Evolutionary conservation across 164 flowering plant genomes (phyloP).

Genomic region (Stephania cephalantha): DNA sequence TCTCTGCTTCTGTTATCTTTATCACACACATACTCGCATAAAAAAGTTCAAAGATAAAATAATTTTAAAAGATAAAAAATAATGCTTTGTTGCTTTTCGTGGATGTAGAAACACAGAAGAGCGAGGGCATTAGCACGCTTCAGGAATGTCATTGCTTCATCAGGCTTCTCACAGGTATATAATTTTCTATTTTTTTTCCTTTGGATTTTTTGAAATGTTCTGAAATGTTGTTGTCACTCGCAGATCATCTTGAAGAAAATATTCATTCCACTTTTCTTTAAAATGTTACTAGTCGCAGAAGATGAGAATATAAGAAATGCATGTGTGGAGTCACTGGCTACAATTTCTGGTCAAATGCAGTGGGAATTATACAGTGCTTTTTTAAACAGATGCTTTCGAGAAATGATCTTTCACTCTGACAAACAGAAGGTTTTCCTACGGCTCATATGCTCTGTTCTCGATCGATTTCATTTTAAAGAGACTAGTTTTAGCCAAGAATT

Average conservation of each 20-base stretch:
- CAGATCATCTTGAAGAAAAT: conserved; percentile 53
- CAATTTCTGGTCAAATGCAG: conserved; percentile 62
- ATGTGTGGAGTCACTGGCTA: conserved; percentile 72
- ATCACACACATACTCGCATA: no score
- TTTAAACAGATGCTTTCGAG: conserved; percentile 61
- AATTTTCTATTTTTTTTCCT: background rate
- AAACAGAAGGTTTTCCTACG: conserved; percentile 62
- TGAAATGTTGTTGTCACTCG: conserved; percentile 14
- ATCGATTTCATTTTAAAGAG: conserved; percentile 58
- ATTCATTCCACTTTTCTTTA: conserved; percentile 79
- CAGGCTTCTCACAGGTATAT: conserved; percentile 50
- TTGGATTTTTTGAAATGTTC: background rate
- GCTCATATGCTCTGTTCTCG: conserved; percentile 66
- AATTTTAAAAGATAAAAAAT: background rate
- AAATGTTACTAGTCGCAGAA: conserved; percentile 60
- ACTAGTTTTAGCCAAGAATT: conserved; percentile 14
- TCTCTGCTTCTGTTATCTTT: no score
- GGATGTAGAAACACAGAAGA: conserved; percentile 67
- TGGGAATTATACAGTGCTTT: conserved; percentile 68
- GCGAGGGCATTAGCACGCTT: conserved; percentile 77
- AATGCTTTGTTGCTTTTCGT: conserved; percentile 3
- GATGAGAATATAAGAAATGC: conserved; percentile 70
- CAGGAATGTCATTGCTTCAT: conserved; percentile 32
- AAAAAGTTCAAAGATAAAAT: no score
- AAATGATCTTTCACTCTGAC: conserved; percentile 48